A percentile compares a stretch with the other conserved stretches of the same genome.
phyloP scores from a whole-genome alignment of 768 basidiomycete genomes.

The Russula sp. region DNA sequence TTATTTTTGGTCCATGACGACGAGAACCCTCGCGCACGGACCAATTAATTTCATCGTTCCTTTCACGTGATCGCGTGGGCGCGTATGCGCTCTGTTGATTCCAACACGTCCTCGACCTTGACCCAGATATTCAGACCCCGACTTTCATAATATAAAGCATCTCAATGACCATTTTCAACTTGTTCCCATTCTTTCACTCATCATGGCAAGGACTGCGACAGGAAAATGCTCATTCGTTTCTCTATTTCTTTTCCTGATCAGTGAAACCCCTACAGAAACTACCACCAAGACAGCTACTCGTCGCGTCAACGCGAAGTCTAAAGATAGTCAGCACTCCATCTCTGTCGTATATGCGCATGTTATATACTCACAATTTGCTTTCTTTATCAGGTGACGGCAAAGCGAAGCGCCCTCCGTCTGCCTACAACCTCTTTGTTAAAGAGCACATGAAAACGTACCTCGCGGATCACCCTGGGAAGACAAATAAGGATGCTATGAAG shows the following conservation, averaged over 20 bases:
- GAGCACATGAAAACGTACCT: slow-evolving; percentile 52
- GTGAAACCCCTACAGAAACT: slow-evolving; percentile 32
- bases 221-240: slow-evolving; percentile 29
- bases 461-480: slow-evolving; percentile 41
- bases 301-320: slow-evolving; percentile 39
- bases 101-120: slow-evolving; percentile 11
- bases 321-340: slow-evolving; percentile 29
- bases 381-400: slow-evolving; percentile 27
- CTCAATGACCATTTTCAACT: background rate
- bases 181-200: slow-evolving; percentile 7
- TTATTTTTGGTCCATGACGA: background rate
- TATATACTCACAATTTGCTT: background rate
- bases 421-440: slow-evolving; percentile 53
- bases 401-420: slow-evolving; percentile 49
- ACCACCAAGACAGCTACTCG: slow-evolving; percentile 53
- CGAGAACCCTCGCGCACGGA: slow-evolving; percentile 7
- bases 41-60: background rate
- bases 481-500: slow-evolving; percentile 48
- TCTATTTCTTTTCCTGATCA: background rate
- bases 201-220: slow-evolving; percentile 47
- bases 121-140: slow-evolving; percentile 22
- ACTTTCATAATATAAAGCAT: slow-evolving; percentile 9
- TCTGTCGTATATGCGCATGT: slow-evolving; percentile 17
- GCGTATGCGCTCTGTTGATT: slow-evolving; percentile 17
- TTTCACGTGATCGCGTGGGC: background rate